Conservation (phyloP, 768 basidiomycete genomes). For the Agaricus sinodeliciosus region DNA sequence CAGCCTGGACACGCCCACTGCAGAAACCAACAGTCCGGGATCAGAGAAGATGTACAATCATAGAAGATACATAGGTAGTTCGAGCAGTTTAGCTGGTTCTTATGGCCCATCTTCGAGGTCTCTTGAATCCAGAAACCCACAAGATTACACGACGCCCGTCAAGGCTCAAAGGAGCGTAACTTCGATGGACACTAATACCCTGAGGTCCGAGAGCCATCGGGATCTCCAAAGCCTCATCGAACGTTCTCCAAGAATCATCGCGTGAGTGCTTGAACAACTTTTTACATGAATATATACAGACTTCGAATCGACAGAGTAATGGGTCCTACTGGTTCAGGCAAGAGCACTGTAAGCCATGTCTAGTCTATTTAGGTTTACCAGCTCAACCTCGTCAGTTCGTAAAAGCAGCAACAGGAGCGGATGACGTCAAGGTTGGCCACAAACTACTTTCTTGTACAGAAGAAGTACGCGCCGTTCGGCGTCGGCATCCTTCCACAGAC, state of each 20-base stretch:
- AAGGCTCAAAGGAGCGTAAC: background rate
- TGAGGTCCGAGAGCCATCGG: background rate
- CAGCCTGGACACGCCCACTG: too few relatives aligned
- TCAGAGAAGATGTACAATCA: too few relatives aligned
- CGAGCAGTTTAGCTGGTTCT: too few relatives aligned
- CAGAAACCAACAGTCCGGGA: too few relatives aligned
- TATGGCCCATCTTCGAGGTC: background rate
- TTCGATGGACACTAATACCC: background rate
- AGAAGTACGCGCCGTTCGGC: background rate
- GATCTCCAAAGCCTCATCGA: background rate
- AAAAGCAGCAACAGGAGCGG: background rate
- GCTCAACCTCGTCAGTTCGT: slow-evolving; percentile 6
- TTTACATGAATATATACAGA: background rate
- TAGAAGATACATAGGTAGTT: too few relatives aligned
- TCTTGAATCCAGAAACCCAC: background rate
- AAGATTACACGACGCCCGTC: background rate
- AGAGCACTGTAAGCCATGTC: slow-evolving; percentile 13
- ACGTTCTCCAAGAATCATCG: background rate
- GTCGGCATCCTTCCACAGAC: background rate
- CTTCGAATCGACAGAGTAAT: slow-evolving; percentile 12
- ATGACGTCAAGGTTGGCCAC: slow-evolving; percentile 2
- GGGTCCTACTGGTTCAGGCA: slow-evolving; percentile 20
- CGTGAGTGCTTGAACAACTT: background rate
- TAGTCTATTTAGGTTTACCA: background rate
- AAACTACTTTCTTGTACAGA: slow-evolving; percentile 8